Evolutionary conservation across 441 rosid species (phyloP).

Genomic region (Populus hybrid): DNA sequence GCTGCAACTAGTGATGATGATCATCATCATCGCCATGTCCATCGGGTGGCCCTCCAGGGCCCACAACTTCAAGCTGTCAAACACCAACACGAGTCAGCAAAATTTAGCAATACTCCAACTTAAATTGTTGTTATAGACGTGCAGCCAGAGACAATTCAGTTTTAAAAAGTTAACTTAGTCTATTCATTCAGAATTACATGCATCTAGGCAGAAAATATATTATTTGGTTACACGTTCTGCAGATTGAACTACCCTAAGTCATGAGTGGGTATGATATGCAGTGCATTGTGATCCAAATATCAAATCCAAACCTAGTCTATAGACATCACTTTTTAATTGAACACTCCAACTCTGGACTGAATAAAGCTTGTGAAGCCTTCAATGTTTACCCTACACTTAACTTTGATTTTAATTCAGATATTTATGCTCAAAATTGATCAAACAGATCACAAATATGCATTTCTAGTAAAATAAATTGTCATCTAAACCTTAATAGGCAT

Average conservation of each 20-base stretch:
- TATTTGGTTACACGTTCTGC: background rate
- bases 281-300: background rate
- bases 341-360: background rate
- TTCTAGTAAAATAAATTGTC: background rate
- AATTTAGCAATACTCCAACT: background rate
- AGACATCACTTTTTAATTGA: background rate
- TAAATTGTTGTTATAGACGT: background rate
- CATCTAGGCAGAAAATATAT: background rate
- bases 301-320: background rate
- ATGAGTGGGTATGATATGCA: background rate
- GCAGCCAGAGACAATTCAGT: background rate
- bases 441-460: background rate
- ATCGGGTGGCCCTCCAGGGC: slow-evolving; percentile 94
- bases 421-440: background rate
- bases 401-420: too few species aligned
- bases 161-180: too few species aligned
- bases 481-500: background rate
- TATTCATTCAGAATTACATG: background rate
- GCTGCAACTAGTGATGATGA: slow-evolving; percentile 44
- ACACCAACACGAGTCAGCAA: slow-evolving; percentile 6
- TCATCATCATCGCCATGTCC: slow-evolving; percentile 73
- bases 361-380: background rate
- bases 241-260: background rate
- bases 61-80: slow-evolving; percentile 88
- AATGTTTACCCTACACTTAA: background rate